phyloP scores from a whole-genome alignment of 1,284 basidiomycete species.

The Apiotrichum siamense region DNA sequence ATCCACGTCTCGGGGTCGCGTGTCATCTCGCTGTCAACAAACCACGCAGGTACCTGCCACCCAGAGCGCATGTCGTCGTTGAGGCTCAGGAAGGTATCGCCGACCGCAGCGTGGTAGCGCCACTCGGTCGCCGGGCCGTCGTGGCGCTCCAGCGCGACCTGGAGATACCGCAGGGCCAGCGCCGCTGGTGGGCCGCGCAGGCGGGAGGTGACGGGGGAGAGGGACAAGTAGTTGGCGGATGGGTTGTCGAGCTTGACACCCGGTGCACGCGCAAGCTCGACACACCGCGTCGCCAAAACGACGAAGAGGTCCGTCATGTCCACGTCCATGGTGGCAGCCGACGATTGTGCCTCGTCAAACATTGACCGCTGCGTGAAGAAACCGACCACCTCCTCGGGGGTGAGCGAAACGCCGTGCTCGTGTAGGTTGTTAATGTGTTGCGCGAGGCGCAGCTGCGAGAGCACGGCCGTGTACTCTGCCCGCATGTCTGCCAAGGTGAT shows the following conservation, averaged over 20 bases:
- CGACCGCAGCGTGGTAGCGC: constrained; percentile 65
- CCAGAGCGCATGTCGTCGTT: constrained; percentile 51
- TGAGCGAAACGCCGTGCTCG: constrained; percentile 56
- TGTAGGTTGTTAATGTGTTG: constrained; percentile 56
- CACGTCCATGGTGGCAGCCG: constrained; percentile 67
- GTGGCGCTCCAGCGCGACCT: constrained; percentile 67
- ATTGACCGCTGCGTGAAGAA: constrained; percentile 71
- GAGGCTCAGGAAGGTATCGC: constrained; percentile 67
- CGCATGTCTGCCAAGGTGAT: constrained; percentile 76
- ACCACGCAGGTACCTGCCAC: constrained; percentile 65
- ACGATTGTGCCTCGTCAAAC: constrained; percentile 72
- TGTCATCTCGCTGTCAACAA: constrained; percentile 54
- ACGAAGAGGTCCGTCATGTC: constrained; percentile 84
- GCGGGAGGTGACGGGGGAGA: constrained; percentile 64
- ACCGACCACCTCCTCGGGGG: constrained; percentile 68
- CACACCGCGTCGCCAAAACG: constrained; percentile 69
- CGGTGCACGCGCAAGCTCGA: constrained; percentile 59
- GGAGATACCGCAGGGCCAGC: constrained; percentile 82
- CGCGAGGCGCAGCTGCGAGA: constrained; percentile 71
- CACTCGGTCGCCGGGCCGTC: constrained; percentile 68
- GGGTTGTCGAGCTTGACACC: constrained; percentile 13
- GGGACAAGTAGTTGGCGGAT: constrained; percentile 68
- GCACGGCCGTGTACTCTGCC: constrained; percentile 72
- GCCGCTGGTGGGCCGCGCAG: constrained; percentile 76
- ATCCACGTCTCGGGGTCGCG: constrained; percentile 36